These are phyloP conservation scores for Boechera divaricarpa DNA, from an alignment of 345 rosid species.

Conservation along the genomic window DNA sequence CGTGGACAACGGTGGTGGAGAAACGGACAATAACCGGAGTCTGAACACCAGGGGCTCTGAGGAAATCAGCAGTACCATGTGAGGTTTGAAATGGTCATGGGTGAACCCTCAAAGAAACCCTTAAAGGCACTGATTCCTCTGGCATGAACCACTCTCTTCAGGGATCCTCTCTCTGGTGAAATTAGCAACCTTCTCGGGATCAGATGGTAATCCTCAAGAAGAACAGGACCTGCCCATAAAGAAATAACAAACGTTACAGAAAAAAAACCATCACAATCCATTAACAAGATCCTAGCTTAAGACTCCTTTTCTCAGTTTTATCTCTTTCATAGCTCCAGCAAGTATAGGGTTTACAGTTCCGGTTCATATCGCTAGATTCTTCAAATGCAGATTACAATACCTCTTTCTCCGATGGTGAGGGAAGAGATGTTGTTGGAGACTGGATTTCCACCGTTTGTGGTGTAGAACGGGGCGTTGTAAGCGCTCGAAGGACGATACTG, in stretches of 20 bases:
- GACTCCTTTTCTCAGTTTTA: neutral
- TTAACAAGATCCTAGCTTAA: conserved; percentile 16
- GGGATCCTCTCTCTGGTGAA: conserved; percentile 95
- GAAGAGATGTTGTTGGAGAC: conserved; percentile 84
- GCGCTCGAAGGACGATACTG: conserved; percentile 72
- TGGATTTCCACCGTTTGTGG: conserved; percentile 85
- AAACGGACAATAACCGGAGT: conserved; percentile 96
- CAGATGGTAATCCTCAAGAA: conserved; percentile 96
- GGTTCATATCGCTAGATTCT: neutral
- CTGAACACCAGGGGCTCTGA: conserved; percentile 93
- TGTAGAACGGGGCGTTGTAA: conserved; percentile 65
- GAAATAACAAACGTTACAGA: neutral
- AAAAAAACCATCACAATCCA: neutral
- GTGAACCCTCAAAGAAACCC: conserved; percentile 99
- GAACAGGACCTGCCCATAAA: conserved; percentile 78
- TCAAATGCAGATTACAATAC: conserved; percentile 37
- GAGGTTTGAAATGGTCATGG: conserved; percentile 78
- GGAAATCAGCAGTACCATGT: conserved; percentile 97
- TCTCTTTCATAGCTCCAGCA: neutral
- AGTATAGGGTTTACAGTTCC: neutral
- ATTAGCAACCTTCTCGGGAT: conserved; percentile 90
- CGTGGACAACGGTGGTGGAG: conserved; percentile 97
- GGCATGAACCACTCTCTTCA: conserved; percentile 98
- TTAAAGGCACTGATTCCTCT: conserved; percentile 99
- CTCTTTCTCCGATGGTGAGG: conserved; percentile 81